Evolutionary conservation across 2,329 filamentous ascomycete species (phyloP).

Genomic region (Aspergillus spinulosporus): DNA sequence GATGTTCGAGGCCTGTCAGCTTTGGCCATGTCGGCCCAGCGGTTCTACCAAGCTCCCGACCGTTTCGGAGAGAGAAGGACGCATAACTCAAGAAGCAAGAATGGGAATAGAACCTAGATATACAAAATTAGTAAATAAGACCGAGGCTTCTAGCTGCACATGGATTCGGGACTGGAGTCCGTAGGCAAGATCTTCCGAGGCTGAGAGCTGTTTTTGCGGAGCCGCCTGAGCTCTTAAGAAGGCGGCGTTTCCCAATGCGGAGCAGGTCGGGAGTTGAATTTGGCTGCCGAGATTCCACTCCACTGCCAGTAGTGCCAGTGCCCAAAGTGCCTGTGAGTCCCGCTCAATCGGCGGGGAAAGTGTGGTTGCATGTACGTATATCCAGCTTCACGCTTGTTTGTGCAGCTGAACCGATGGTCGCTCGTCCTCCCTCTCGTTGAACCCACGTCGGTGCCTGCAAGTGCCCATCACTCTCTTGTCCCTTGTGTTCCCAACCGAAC

Average conservation of each 20-base stretch:
- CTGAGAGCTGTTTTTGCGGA: not conserved
- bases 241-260: conserved; percentile 23
- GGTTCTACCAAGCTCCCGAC: not conserved
- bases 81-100: not conserved
- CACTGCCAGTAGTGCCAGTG: not conserved
- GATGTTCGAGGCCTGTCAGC: not conserved
- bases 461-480: conserved; percentile 24
- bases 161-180: not conserved
- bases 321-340: conserved; percentile 11
- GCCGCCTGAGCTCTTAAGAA: not conserved
- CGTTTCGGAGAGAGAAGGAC: not conserved
- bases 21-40: not conserved
- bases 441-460: conserved; percentile 29
- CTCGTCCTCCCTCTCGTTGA: conserved; percentile 4
- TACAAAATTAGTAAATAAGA: not conserved
- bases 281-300: conserved; percentile 12
- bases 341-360: conserved; percentile 24
- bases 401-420: conserved; percentile 13
- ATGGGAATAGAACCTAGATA: not conserved
- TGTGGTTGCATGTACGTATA: conserved; percentile 20
- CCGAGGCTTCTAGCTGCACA: conserved; percentile 8
- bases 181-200: conserved; percentile 3
- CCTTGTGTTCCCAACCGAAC: conserved; percentile 22
- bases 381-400: conserved; percentile 11
- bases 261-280: conserved; percentile 25